Conservation (phyloP, 768 basidiomycete species). For the Paxillus ammoniavirescens region DNA sequence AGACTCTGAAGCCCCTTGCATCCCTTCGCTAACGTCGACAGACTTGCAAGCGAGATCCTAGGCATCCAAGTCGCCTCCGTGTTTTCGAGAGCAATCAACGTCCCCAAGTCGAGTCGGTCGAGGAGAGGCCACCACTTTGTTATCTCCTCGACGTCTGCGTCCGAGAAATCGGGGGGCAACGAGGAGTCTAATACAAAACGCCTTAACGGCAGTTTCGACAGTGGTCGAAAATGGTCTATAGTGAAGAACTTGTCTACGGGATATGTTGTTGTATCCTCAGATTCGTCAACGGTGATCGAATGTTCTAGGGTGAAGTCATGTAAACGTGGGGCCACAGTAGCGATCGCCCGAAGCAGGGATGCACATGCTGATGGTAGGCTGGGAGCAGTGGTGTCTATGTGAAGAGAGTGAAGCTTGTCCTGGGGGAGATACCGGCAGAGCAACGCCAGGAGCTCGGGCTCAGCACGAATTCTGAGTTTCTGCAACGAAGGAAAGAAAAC, state of each 20-base stretch:
- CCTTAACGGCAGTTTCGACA: slow-evolving; percentile 36
- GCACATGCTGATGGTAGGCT: slow-evolving; percentile 32
- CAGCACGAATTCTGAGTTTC: slow-evolving; percentile 41
- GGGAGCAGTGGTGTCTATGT: slow-evolving; percentile 37
- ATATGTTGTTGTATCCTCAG: slow-evolving; percentile 30
- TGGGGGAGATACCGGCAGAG: slow-evolving; percentile 35
- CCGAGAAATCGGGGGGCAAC: slow-evolving; percentile 37
- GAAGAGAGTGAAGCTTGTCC: slow-evolving; percentile 34
- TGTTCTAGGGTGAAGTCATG: slow-evolving; percentile 43
- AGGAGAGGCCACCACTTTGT: slow-evolving; percentile 46
- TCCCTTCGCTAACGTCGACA: slow-evolving; percentile 14
- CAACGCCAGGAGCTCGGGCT: slow-evolving; percentile 31
- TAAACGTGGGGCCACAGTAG: slow-evolving; percentile 31
- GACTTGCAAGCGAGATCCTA: slow-evolving; percentile 14
- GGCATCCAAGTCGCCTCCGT: slow-evolving; percentile 17
- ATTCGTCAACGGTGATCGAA: slow-evolving; percentile 22
- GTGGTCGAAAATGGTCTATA: slow-evolving; percentile 33
- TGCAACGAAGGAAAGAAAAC: slow-evolving; percentile 36
- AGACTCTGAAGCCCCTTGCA: slow-evolving; percentile 19
- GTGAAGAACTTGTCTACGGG: slow-evolving; percentile 12
- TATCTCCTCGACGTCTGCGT: slow-evolving; percentile 38
- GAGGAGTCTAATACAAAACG: slow-evolving; percentile 40
- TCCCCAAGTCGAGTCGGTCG: slow-evolving; percentile 41
- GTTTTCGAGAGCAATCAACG: slow-evolving; percentile 25
- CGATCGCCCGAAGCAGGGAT: slow-evolving; percentile 32